Evolutionary conservation across 2,329 filamentous ascomycete species (phyloP), one percentile per base, ranked within the genome.

Genomic region (Teratosphaeria epicoccoides): DNA sequence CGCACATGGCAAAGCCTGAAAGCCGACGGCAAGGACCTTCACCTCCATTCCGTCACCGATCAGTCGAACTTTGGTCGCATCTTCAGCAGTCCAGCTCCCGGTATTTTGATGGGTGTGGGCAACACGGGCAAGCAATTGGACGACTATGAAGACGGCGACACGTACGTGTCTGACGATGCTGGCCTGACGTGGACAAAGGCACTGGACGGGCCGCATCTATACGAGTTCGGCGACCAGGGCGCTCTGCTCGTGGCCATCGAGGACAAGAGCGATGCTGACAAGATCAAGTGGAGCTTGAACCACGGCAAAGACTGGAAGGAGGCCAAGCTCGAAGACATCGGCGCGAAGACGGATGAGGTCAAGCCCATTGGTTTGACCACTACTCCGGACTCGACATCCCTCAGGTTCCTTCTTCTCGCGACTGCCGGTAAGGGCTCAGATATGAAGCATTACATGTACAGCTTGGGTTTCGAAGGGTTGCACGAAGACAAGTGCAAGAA

Each of bases 161-260:
- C 95, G 1, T 97, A 83, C 64, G 82, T 97, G 24, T 98, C 93
- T 0, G 87, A 95, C 63, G 83, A 97, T 68, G 91, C 90, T 20
- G 93, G 93, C 40, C 71, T 88, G 54, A 90, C 83, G 1, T 98
- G 94, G 93, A 80, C 75, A 33, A 75, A 83, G 64, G 79, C 83
- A 0, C 76, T 87, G 4, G 76, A 89, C 14, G 87, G 88, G 20
- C 86, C 90, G 11, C 89, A 97, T 71, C 93, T 94, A 67, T 98
- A 95, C 69, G 90, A 96, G 64, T 94, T 97, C 67, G 93, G 93
- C 49, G 91, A 96, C 61, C 85, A 94, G 59, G 93, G 93, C 1
- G 89, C 89, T 14, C 80, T 98, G 20, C 74, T 98, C 25, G 78
- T 97, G 25, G 93, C 93, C 3, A 76, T 97, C 33, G 77, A 80